phyloP scores from a whole-genome alignment of 768 basidiomycete genomes.

The Boletus rubroflammeus region DNA sequence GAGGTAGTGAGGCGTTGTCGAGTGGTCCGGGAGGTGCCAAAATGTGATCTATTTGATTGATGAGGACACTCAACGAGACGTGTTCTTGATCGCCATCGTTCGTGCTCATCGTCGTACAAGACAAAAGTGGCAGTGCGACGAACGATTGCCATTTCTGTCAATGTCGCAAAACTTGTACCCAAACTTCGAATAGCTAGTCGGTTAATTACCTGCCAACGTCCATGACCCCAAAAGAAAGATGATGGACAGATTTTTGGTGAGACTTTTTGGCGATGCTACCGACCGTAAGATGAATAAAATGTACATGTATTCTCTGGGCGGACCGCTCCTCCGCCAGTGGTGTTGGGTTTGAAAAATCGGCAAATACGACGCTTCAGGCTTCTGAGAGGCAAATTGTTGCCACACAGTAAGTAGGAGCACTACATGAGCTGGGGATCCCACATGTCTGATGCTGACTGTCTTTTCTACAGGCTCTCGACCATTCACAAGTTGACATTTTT shows the following conservation, averaged over 20 bases:
- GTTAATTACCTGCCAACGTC: neutral
- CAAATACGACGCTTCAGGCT: neutral
- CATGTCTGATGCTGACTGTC: neutral
- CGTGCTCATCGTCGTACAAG: conserved; percentile 2
- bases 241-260: neutral
- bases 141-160: neutral
- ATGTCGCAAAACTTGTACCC: neutral
- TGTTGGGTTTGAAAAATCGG: neutral
- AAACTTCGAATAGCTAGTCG: too few relatives aligned
- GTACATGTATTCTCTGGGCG: neutral
- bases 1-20: conserved; percentile 58
- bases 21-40: conserved; percentile 56
- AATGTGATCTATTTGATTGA: conserved; percentile 63
- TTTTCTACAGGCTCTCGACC: neutral
- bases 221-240: neutral
- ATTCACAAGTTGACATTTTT: neutral
- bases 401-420: neutral
- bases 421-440: neutral
- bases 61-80: conserved; percentile 38
- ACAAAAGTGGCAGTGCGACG: neutral
- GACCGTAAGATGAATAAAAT: neutral
- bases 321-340: neutral
- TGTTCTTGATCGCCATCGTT: conserved; percentile 3
- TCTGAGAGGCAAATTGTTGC: neutral
- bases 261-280: neutral